Evolutionary conservation across 495 filamentous ascomycete genomes (phyloP).

Genomic region (Lophiotrema nucula): DNA sequence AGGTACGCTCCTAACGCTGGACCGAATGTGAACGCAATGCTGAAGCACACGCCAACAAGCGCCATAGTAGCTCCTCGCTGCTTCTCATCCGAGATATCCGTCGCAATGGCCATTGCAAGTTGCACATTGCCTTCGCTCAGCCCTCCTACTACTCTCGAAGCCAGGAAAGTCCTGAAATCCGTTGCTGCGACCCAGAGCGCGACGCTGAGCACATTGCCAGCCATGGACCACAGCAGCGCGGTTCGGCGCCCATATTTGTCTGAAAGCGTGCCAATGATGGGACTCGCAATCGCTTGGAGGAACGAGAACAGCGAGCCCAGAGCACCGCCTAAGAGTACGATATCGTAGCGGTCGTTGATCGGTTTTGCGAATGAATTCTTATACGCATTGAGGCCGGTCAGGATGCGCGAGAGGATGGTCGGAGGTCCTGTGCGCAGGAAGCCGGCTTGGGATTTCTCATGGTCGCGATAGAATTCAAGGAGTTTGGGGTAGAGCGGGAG

Average conservation of each 20-base stretch:
- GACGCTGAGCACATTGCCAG: slow-evolving; percentile 89
- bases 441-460: slow-evolving; percentile 56
- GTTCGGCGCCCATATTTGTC: slow-evolving; percentile 86
- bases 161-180: slow-evolving; percentile 93
- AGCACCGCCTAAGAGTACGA: slow-evolving; percentile 92
- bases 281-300: slow-evolving; percentile 89
- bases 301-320: slow-evolving; percentile 91
- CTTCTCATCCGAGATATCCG: slow-evolving; percentile 83
- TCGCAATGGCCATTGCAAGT: slow-evolving; percentile 92
- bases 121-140: slow-evolving; percentile 97
- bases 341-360: slow-evolving; percentile 95
- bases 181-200: slow-evolving; percentile 89
- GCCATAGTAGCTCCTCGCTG: slow-evolving; percentile 89
- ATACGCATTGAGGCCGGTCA: slow-evolving; percentile 86
- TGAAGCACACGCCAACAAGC: slow-evolving; percentile 93
- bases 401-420: slow-evolving; percentile 72
- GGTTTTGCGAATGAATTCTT: slow-evolving; percentile 90
- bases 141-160: slow-evolving; percentile 86
- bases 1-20: slow-evolving; percentile 87
- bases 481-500: slow-evolving; percentile 93
- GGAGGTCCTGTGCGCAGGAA: slow-evolving; percentile 39
- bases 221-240: slow-evolving; percentile 88
- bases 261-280: slow-evolving; percentile 83
- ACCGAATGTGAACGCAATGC: slow-evolving; percentile 93
- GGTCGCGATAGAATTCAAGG: slow-evolving; percentile 87